These are phyloP conservation scores for Sclerotinia subarctica DNA, from an alignment of 2,329 filamentous ascomycete genomes.

Conservation along the genomic window DNA sequence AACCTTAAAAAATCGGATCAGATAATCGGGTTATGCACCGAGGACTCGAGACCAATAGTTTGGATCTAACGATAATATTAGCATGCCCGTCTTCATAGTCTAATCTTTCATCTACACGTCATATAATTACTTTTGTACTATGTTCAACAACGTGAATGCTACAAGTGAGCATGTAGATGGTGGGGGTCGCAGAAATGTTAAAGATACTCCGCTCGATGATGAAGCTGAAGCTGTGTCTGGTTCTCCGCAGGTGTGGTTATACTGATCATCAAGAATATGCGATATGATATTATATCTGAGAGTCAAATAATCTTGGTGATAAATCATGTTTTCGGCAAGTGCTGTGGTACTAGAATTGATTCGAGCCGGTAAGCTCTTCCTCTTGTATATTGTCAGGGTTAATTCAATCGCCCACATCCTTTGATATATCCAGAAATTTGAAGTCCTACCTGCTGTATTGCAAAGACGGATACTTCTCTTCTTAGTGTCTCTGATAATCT, in stretches of 20 bases:
- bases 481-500: neutral
- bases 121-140: neutral
- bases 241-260: neutral
- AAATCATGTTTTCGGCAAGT: neutral
- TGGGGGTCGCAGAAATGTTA: neutral
- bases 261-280: neutral
- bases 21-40: too few species aligned
- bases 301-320: neutral
- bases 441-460: neutral
- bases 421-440: neutral
- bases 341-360: neutral
- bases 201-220: neutral
- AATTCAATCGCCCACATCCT: neutral
- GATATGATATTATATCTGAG: neutral
- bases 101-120: neutral
- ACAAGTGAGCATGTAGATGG: neutral
- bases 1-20: too few species aligned
- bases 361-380: neutral
- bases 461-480: neutral
- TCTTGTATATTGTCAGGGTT: neutral
- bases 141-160: neutral
- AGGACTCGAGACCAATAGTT: too few species aligned
- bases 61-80: too few species aligned
- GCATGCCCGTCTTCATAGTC: neutral
- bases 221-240: neutral